These are phyloP conservation scores for Ceratorhiza oryzae-sativae DNA, from an alignment of 1,284 basidiomycete species.

Conservation along the genomic window DNA sequence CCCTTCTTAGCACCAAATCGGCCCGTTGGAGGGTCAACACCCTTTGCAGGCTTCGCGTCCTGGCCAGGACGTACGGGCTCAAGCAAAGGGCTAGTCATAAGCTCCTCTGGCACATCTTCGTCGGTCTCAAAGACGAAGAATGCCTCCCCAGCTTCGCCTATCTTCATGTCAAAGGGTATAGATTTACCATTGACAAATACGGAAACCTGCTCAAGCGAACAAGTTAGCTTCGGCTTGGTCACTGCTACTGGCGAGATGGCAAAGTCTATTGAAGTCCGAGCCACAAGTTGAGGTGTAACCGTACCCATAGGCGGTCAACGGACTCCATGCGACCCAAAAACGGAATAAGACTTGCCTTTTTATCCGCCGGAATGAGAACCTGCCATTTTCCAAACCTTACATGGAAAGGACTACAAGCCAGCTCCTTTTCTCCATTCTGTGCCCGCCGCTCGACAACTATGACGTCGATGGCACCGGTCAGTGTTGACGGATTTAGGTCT, in stretches of 20 bases:
- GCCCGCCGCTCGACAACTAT: conserved; percentile 86
- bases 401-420: conserved; percentile 96
- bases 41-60: conserved; percentile 6
- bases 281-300: conserved; percentile 5
- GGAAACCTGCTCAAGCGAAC: conserved; percentile 64
- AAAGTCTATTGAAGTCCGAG: conserved; percentile 37
- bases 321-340: conserved; percentile 4
- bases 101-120: conserved; percentile 88
- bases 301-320: conserved; percentile 39
- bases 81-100: conserved; percentile 92
- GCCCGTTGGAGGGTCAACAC: conserved; percentile 47
- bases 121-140: conserved; percentile 99
- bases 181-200: conserved; percentile 80
- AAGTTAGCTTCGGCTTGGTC: neutral
- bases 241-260: neutral
- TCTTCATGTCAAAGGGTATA: conserved; percentile 97
- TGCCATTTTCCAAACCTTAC: conserved; percentile 99
- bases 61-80: conserved; percentile 47
- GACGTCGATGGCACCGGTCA: conserved; percentile 97
- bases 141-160: conserved; percentile 97
- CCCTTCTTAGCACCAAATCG: conserved; percentile 56
- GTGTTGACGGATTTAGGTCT: conserved; percentile 88
- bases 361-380: conserved; percentile 92
- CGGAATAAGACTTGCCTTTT: conserved; percentile 67
- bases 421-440: conserved; percentile 69